phyloP scores from a whole-genome alignment of 306 rosid genomes.

The Morella rubra region DNA sequence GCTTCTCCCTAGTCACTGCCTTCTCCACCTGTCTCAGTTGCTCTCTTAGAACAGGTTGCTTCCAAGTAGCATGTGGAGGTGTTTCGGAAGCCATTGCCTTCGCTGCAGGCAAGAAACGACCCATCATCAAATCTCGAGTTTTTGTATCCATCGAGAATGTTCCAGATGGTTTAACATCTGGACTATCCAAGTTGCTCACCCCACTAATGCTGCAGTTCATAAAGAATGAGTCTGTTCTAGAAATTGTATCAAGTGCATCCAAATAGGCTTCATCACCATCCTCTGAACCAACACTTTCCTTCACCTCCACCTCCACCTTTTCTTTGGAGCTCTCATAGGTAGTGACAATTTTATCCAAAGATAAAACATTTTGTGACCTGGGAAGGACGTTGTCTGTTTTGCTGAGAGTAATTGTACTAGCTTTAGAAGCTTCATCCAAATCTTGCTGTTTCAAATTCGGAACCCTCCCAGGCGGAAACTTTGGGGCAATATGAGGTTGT shows the following conservation, averaged over 20 bases:
- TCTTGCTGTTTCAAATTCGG: conserved; percentile 41
- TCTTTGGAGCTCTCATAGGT: conserved; percentile 29
- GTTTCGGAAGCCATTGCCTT: conserved; percentile 74
- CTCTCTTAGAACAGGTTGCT: conserved; percentile 41
- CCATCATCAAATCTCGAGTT: conserved; percentile 74
- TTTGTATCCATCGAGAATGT: conserved; percentile 55
- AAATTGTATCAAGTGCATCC: conserved; percentile 70
- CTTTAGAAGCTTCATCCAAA: conserved; percentile 34
- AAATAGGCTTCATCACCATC: conserved; percentile 60
- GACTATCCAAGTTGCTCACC: conserved; percentile 69
- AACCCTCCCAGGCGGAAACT: conserved; percentile 70
- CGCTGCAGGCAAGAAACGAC: conserved; percentile 86
- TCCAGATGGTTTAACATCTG: conserved; percentile 38
- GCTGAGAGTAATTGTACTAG: conserved; percentile 31
- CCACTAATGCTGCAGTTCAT: conserved; percentile 67
- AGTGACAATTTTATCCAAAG: conserved; percentile 27
- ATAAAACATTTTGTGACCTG: conserved; percentile 27
- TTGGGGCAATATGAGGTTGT: conserved; percentile 46
- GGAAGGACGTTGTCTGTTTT: conserved; percentile 31
- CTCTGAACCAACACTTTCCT: conserved; percentile 37
- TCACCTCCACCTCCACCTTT: conserved; percentile 28
- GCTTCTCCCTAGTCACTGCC: conserved; percentile 30
- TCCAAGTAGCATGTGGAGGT: conserved; percentile 51
- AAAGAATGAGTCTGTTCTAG: conserved; percentile 72
- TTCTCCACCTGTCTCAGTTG: conserved; percentile 49